Evolutionary conservation across 176 grass and related monocot species (phyloP), one percentile per base, ranked within the genome.

Genomic region (Oryza australiensis): DNA sequence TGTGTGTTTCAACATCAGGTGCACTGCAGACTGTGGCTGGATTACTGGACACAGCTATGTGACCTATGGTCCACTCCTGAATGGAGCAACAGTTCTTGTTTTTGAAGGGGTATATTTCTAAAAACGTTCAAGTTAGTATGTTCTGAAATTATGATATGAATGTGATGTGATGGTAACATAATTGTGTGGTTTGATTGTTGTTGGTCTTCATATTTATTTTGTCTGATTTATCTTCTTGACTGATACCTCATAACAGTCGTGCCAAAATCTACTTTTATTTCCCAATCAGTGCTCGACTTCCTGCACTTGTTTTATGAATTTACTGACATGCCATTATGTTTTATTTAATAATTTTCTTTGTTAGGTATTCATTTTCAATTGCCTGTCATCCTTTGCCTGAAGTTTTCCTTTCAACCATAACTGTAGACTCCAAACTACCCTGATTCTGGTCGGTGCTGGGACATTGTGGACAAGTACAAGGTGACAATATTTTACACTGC

Each of bases 391-490:
- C 51, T 68, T 40, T 68, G 64, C 60, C 66, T 90, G n/a, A 90
- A 69, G 10, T 51, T 75, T 23, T 78, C 66, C 60, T 78, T 76
- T 81, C 57, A 87, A 82, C 64, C 26, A 65, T 87, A 29, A 35
- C 33, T 90, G 73, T 84, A 97, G 94, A 89, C 85, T 82, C 94
- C 92, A 11, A 97, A 86, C 74, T 97, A 97, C 82, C 94, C 94
- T 66, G 88, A 97, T 86, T 79, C 94, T 3, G 94, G 94, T 75
- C 65, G 94, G 49, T 97, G 92, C 77, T 97, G 94, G 92, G 90
- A 97, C 15, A 94, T 97, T 90, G 94, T 97, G 40, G 94, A 97
- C 80, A 97, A 97, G 84, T 94, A 92, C 86, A 97, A 92, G 53
- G 92, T 97, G 68, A 85, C 94, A 59, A 92, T 92, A 86, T 97